Percentiles rank a stretch among this genome's conserved stretches.
These are phyloP conservation scores for Diaporthe velutina DNA, from an alignment of 2,329 filamentous ascomycete species.

Conservation along the genomic window DNA sequence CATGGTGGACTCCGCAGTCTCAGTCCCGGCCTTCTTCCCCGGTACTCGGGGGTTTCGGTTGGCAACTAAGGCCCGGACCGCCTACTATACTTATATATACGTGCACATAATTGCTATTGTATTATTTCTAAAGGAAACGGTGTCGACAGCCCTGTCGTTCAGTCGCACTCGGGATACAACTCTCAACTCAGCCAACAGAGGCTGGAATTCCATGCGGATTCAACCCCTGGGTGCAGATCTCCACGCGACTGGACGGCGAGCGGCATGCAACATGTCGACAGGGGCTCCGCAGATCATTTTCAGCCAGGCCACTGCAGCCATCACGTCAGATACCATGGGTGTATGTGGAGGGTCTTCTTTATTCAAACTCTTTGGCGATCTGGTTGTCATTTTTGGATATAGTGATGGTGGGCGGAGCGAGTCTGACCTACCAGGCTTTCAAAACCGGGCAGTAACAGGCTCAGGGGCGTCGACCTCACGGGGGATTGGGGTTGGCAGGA, in stretches of 20 bases:
- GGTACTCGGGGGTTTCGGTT: background rate
- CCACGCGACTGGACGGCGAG: background rate
- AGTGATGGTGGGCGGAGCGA: background rate
- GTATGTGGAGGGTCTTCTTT: conserved; percentile 16
- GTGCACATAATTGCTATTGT: conserved; percentile 41
- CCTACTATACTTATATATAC: conserved; percentile 34
- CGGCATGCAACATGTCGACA: background rate
- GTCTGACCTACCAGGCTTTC: background rate
- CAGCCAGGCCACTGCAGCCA: background rate
- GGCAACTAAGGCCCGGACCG: conserved; percentile 29
- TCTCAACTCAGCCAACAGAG: background rate
- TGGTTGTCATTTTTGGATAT: conserved; percentile 23
- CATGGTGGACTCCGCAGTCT: conserved; percentile 11
- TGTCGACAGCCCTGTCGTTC: conserved; percentile 1
- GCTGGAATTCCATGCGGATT: background rate
- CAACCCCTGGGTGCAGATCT: background rate
- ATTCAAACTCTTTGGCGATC: conserved; percentile 10
- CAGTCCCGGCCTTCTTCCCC: conserved; percentile 19
- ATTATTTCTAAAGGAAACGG: conserved; percentile 37
- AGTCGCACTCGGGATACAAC: background rate
- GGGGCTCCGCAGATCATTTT: background rate
- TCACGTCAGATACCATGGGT: conserved; percentile 6
- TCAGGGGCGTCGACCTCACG: background rate
- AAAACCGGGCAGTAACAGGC: conserved; percentile 2
- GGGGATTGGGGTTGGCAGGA: conserved; percentile 16